Percentiles rank a stretch among this genome's conserved stretches.
Conservation (phyloP, 164 flowering plant species). For the Stephania yunnanensis region DNA sequence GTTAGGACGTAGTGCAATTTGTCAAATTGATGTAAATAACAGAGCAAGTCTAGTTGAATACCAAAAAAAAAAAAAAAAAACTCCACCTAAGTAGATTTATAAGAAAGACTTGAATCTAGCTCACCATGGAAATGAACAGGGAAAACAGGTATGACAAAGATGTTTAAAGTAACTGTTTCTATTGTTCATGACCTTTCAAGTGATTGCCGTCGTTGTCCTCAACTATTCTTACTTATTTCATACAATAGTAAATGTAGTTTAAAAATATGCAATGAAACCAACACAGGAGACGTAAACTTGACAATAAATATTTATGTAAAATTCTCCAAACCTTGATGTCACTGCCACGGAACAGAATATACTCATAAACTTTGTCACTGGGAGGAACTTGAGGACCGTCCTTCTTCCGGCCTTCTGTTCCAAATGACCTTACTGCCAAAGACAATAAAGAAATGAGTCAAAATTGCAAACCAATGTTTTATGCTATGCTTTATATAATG, state of each 20-base stretch:
- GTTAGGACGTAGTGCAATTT: not conserved
- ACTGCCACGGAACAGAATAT: conserved; percentile 83
- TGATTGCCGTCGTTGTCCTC: not conserved
- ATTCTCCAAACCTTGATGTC: conserved; percentile 65
- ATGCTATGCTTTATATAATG: not conserved
- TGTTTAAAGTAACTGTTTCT: not conserved
- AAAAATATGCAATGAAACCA: not conserved
- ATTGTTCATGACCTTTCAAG: not conserved
- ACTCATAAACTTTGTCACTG: conserved; percentile 76
- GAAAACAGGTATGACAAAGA: not conserved
- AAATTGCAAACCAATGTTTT: conserved; percentile 3
- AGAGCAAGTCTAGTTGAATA: no score
- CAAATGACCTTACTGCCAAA: conserved; percentile 70
- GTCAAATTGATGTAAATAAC: no score
- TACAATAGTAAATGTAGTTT: no score
- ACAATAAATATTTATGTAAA: not conserved
- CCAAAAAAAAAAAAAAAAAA: no score
- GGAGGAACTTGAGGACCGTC: conserved; percentile 85
- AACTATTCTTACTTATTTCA: no score
- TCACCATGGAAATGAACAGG: not conserved
- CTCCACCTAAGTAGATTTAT: no score
- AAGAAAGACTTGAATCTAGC: not conserved
- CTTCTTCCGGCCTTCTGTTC: conserved; percentile 86
- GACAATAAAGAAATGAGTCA: conserved; percentile 8
- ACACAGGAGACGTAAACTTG: not conserved